These are phyloP conservation scores for Lodderomyces jiufengensis DNA, from an alignment of 1,139 yeast genomes.

Conservation along the genomic window DNA sequence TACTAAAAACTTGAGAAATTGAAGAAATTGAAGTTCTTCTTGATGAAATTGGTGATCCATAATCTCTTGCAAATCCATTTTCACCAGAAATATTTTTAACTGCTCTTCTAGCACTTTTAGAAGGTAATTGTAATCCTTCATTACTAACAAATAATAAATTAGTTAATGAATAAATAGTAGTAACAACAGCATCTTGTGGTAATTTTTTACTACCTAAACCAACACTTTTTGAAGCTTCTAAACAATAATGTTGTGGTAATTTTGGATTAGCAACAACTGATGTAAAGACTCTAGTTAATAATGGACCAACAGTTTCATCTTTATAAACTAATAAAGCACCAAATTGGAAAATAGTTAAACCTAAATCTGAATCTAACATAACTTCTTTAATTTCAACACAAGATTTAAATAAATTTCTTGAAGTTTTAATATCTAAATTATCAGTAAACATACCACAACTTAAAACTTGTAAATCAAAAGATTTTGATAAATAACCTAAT, in stretches of 20 bases:
- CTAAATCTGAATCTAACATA: conserved; percentile 45
- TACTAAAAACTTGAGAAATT: conserved; percentile 13
- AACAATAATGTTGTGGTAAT: conserved; percentile 28
- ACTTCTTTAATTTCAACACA: conserved; percentile 40
- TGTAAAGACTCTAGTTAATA: conserved; percentile 48
- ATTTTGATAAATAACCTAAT: conserved; percentile 41
- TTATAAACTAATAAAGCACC: conserved; percentile 52
- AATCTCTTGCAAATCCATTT: conserved; percentile 7
- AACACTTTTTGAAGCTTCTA: conserved; percentile 37
- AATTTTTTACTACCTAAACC: conserved; percentile 46
- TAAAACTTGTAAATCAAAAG: conserved; percentile 37
- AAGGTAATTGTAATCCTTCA: conserved; percentile 24
- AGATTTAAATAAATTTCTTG: conserved; percentile 34
- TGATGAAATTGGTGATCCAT: conserved; percentile 12
- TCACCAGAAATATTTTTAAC: conserved; percentile 7
- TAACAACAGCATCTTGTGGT: conserved; percentile 77
- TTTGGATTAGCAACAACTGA: conserved; percentile 46
- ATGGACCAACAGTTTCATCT: conserved; percentile 44
- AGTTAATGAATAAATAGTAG: conserved; percentile 81
- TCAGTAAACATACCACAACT: conserved; percentile 44
- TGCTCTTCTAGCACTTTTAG: conserved; percentile 26
- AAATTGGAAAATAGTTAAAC: conserved; percentile 48
- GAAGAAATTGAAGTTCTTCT: conserved; percentile 20
- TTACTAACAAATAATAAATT: conserved; percentile 65
- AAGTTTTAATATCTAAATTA: conserved; percentile 31